Evolutionary conservation across 2,329 filamentous ascomycete genomes (phyloP).

Genomic region (Dactylellina sp.): DNA sequence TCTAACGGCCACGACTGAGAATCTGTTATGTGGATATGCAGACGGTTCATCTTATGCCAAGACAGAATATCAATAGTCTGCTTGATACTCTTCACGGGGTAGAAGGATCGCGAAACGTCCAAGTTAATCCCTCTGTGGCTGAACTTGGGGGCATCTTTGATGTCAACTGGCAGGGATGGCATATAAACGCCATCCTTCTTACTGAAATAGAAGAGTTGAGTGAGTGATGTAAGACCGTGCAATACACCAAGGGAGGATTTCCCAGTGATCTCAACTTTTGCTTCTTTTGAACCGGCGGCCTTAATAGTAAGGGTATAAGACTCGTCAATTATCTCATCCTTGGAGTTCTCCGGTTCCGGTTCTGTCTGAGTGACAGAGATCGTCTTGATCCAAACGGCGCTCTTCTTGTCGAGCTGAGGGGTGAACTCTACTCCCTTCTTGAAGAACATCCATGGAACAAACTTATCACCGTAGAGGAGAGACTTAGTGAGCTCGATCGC

Average conservation of each 20-base stretch:
- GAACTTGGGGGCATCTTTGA: slow-evolving; percentile 80
- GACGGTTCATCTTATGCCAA: slow-evolving; percentile 84
- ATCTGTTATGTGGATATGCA: slow-evolving; percentile 85
- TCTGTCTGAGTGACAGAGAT: slow-evolving; percentile 73
- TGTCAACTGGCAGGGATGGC: slow-evolving; percentile 75
- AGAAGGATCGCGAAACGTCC: slow-evolving; percentile 80
- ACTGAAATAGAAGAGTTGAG: slow-evolving; percentile 76
- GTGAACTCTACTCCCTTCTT: slow-evolving; percentile 74
- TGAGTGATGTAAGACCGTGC: slow-evolving; percentile 79
- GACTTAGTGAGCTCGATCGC: slow-evolving; percentile 68
- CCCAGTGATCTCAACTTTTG: slow-evolving; percentile 70
- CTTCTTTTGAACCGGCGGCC: slow-evolving; percentile 68
- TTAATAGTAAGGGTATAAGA: slow-evolving; percentile 77
- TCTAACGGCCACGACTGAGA: slow-evolving; percentile 87
- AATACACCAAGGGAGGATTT: slow-evolving; percentile 76
- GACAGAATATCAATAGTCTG: slow-evolving; percentile 80
- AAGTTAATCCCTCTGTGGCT: slow-evolving; percentile 82
- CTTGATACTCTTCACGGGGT: slow-evolving; percentile 75
- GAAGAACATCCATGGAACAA: slow-evolving; percentile 83
- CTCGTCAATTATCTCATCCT: slow-evolving; percentile 77
- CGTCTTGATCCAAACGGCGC: slow-evolving; percentile 69
- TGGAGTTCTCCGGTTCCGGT: slow-evolving; percentile 70
- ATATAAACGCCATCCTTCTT: slow-evolving; percentile 72
- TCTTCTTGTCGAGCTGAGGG: slow-evolving; percentile 66
- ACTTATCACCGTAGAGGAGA: slow-evolving; percentile 75